phyloP scores from a whole-genome alignment of 2,329 filamentous ascomycete genomes.

The Apiospora malaysiana region DNA sequence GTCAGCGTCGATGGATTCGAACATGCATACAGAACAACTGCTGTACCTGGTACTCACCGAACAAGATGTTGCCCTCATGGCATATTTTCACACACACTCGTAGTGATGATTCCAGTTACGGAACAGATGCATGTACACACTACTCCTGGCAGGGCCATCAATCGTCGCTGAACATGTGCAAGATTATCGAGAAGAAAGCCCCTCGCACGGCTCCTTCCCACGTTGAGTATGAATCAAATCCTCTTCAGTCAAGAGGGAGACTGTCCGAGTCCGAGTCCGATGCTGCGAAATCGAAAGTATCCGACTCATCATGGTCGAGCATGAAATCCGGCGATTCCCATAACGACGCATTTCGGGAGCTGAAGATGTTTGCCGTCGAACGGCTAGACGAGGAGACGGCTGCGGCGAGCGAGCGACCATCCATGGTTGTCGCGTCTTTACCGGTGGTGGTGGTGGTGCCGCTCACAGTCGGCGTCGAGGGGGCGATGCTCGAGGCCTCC shows the following conservation, averaged over 20 bases:
- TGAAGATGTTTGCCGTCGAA: neutral
- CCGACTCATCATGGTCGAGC: neutral
- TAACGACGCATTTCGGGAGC: neutral
- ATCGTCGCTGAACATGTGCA: neutral
- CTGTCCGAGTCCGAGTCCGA: neutral
- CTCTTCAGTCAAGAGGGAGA: conserved; percentile 8
- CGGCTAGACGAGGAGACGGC: neutral
- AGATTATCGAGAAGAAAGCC: neutral
- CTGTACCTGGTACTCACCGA: neutral
- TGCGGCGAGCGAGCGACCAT: neutral
- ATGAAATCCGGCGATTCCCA: neutral
- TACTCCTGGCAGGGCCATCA: neutral
- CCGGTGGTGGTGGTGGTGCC: neutral
- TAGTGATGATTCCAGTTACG: neutral
- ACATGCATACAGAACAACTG: neutral
- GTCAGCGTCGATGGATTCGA: neutral
- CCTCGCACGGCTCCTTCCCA: neutral
- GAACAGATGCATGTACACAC: neutral
- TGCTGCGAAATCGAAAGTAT: neutral
- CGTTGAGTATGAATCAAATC: neutral
- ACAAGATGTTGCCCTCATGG: neutral
- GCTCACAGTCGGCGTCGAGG: conserved; percentile 25
- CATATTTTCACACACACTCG: neutral
- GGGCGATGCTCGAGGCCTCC: conserved; percentile 27
- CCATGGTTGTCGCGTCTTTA: conserved; percentile 1